Evolutionary conservation across 306 rosid species (phyloP).

Genomic region (Lathyrus sativus): DNA sequence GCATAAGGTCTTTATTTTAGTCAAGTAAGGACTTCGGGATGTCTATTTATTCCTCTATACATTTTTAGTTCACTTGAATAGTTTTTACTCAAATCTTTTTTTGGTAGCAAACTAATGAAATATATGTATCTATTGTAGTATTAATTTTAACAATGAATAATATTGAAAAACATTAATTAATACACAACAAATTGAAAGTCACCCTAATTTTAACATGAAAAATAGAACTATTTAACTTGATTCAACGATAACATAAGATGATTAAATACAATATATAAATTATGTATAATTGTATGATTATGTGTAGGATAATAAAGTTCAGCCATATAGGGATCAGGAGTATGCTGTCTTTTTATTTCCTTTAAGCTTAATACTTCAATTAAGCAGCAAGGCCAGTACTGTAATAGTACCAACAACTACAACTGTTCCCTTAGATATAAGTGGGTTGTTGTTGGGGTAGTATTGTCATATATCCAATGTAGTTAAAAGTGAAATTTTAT

Average conservation of each 20-base stretch:
- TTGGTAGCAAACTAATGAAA: background rate
- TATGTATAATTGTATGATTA: background rate
- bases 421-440: background rate
- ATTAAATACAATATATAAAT: background rate
- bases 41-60: background rate
- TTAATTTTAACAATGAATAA: background rate
- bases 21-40: slow-evolving; percentile 12
- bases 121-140: background rate
- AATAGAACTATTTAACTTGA: background rate
- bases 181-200: background rate
- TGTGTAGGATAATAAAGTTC: background rate
- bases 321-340: background rate
- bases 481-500: no score
- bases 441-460: no score
- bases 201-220: background rate
- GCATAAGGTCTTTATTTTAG: slow-evolving; percentile 26
- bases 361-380: background rate
- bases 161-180: background rate
- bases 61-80: background rate
- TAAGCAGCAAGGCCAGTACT: background rate
- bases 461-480: no score
- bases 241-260: no score
- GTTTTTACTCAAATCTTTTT: background rate
- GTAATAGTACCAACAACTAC: background rate
- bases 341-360: background rate